Evolutionary conservation across 768 basidiomycete species (phyloP).

Genomic region (Lactifluus pinguis): DNA sequence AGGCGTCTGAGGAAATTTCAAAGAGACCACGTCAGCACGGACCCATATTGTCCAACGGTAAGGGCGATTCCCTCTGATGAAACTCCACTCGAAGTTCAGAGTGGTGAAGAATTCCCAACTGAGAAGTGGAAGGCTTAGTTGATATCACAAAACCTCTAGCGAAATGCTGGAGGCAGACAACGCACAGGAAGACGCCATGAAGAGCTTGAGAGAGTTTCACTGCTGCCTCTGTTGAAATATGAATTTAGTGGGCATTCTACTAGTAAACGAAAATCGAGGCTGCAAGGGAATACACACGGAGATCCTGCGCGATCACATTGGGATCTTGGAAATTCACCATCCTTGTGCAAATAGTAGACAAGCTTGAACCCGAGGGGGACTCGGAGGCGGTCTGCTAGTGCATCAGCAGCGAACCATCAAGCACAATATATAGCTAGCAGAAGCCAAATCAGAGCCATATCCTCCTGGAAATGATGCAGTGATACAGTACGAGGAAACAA

Average conservation of each 20-base stretch:
- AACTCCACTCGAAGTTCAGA: neutral
- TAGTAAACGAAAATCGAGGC: no score
- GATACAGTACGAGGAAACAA: no score
- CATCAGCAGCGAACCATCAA: no score
- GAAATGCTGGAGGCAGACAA: neutral
- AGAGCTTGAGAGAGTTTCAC: neutral
- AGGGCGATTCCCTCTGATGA: neutral
- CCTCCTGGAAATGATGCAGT: no score
- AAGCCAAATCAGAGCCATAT: no score
- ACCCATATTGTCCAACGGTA: conserved; percentile 1
- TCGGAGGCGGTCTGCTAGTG: no score
- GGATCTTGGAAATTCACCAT: no score
- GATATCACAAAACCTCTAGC: neutral
- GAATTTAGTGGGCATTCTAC: neutral
- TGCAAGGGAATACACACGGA: neutral
- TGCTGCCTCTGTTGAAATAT: neutral
- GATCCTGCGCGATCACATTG: neutral
- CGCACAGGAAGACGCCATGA: neutral
- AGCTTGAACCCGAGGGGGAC: no score
- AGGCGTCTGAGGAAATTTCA: neutral
- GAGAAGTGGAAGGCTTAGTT: neutral
- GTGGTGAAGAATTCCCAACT: no score
- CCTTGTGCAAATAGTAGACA: neutral
- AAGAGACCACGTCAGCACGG: neutral
- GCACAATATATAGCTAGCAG: no score